phyloP scores from a whole-genome alignment of 2,329 filamentous ascomycete species.

The Exophiala sideris region DNA sequence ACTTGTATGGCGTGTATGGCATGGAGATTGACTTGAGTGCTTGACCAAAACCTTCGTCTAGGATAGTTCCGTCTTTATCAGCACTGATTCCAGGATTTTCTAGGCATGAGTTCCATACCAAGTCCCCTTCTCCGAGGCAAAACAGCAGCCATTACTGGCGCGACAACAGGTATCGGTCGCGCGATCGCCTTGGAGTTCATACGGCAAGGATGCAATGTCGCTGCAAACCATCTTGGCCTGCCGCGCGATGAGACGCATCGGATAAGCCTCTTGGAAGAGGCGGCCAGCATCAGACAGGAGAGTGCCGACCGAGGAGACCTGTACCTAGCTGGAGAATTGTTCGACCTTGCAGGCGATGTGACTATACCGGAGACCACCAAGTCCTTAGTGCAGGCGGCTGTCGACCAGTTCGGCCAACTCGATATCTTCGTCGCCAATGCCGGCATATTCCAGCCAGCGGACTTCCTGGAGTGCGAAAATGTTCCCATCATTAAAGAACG shows the following conservation, averaged over 20 bases:
- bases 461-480: conserved; percentile 54
- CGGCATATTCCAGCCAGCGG: conserved; percentile 57
- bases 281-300: conserved; percentile 15
- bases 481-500: conserved; percentile 38
- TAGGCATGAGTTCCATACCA: no score
- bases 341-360: conserved; percentile 58
- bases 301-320: conserved; percentile 47
- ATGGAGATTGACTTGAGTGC: no score
- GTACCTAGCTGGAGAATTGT: conserved; percentile 12
- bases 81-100: no score
- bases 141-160: conserved; percentile 79
- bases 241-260: conserved; percentile 20
- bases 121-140: conserved; percentile 49
- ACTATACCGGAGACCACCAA: conserved; percentile 53
- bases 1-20: no score
- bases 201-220: conserved; percentile 71
- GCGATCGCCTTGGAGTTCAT: conserved; percentile 78
- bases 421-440: conserved; percentile 58
- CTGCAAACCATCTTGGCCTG: conserved; percentile 68
- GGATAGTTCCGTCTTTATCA: no score
- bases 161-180: conserved; percentile 77
- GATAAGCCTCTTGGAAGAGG: background rate
- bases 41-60: no score
- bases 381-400: conserved; percentile 50
- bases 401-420: conserved; percentile 50